Evolutionary conservation across 202 grass and related monocot species (phyloP), one percentile per base, ranked within the genome.

Genomic region (Carex arenaria): DNA sequence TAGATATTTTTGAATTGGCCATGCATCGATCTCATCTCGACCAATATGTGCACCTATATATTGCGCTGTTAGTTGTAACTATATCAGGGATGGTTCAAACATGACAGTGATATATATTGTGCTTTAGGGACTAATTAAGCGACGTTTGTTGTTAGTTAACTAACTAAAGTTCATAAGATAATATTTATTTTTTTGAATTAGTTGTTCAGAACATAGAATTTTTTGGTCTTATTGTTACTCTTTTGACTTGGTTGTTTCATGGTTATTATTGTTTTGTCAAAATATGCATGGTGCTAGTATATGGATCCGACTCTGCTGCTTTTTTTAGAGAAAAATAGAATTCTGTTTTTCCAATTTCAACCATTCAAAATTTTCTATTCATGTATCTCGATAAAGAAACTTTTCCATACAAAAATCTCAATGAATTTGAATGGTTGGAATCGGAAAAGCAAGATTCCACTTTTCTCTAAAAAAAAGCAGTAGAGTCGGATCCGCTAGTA

Each of bases 21-120:
- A 63, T 45, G 62, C 23, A n/a, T 54, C n/a, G n/a, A n/a, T n/a
- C 11, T 74, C 47, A n/a, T 54, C 11, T 74, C 47, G 47, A 74
- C 71, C 71, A 74, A 74, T 18, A 74, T 74, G 49, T 81, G 10
- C 38, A 81, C 79, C 38, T 31, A 30, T n/a, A n/a, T n/a, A n/a
- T 81, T 66, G 63, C 60, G 53, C 26, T 64, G 79, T 81, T 81
- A 81, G 79, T 81, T 81, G 79, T 67, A 81, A 81, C 79, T 52
- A 81, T 81, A 81, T 66, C 45, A 14, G 7, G 15, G 11, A 67
- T 65, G 61, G 79, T 67, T 81, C 61, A 51, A 22, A 52, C 12
- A 47, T 81, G 79, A 81, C 15, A 81, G 79, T 67, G 79, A 81
- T 67, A 75, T 54, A 81, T 67, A 75, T 55, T 75, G 3, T 75